phyloP scores from a whole-genome alignment of 768 basidiomycete genomes.

The Exsudoporus frostii region DNA sequence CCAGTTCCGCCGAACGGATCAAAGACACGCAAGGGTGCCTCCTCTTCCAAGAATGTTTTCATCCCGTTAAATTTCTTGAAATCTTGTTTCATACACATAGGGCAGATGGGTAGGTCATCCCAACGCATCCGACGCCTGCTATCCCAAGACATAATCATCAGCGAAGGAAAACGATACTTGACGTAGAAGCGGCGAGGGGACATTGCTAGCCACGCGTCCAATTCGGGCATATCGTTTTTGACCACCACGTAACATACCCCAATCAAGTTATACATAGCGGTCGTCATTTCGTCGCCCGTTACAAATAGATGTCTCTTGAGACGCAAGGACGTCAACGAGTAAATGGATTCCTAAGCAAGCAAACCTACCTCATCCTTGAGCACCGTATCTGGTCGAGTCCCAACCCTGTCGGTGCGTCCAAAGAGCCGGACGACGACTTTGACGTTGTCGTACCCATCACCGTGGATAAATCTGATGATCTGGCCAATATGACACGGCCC shows the following conservation, averaged over 20 bases:
- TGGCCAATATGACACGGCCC: conserved; percentile 60
- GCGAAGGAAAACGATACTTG: conserved; percentile 46
- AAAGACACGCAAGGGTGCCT: conserved; percentile 31
- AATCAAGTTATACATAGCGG: conserved; percentile 41
- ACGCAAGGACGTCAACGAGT: background rate
- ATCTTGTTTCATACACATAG: conserved; percentile 36
- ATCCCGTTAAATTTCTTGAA: conserved; percentile 32
- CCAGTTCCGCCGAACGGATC: conserved; percentile 50
- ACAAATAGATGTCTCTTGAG: conserved; percentile 63
- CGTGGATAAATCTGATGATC: conserved; percentile 36
- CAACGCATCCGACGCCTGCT: conserved; percentile 31
- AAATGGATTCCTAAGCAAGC: background rate
- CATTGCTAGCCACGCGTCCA: conserved; percentile 46
- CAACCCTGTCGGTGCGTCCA: conserved; percentile 45
- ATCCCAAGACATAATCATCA: conserved; percentile 39
- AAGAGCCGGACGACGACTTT: conserved; percentile 41
- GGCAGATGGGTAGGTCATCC: conserved; percentile 45
- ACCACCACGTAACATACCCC: conserved; percentile 48
- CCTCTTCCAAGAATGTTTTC: conserved; percentile 30
- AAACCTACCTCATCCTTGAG: conserved; percentile 55
- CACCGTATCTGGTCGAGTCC: conserved; percentile 35
- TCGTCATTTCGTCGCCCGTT: conserved; percentile 43
- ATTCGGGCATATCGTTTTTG: conserved; percentile 26
- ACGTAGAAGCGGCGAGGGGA: conserved; percentile 61
- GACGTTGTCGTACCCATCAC: conserved; percentile 10